Evolutionary conservation across 2,329 filamentous ascomycete genomes (phyloP).

Genomic region (Fusarium caatingaense): DNA sequence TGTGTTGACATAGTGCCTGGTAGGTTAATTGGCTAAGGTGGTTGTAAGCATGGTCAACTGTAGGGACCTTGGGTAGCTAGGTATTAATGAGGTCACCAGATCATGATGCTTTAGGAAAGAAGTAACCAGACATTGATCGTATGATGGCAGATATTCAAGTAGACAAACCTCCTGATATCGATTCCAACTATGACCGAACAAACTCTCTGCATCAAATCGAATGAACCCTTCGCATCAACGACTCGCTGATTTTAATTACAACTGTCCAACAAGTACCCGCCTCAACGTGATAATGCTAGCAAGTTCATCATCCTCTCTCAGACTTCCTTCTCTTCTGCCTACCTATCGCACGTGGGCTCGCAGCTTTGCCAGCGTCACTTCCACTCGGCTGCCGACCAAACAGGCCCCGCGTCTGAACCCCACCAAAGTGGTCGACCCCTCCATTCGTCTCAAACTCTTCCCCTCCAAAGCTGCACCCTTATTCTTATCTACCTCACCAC

Average conservation of each 20-base stretch:
- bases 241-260: background rate
- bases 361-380: constrained; percentile 39
- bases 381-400: constrained; percentile 40
- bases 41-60: background rate
- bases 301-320: constrained; percentile 15
- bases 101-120: constrained; percentile 1
- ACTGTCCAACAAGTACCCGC: background rate
- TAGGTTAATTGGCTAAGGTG: background rate
- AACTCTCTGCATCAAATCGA: background rate
- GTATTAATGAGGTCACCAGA: constrained; percentile 11
- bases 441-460: constrained; percentile 46
- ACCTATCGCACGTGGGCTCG: constrained; percentile 41
- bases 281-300: constrained; percentile 21
- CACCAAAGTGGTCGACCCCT: constrained; percentile 44
- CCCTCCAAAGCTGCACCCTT: constrained; percentile 36
- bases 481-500: constrained; percentile 14
- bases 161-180: background rate
- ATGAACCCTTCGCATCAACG: background rate
- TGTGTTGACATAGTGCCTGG: background rate
- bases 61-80: background rate
- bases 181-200: constrained; percentile 6
- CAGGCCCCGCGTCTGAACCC: constrained; percentile 41
- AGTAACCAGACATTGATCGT: constrained; percentile 19
- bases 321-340: constrained; percentile 21
- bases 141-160: constrained; percentile 9